These are phyloP conservation scores for Lolium multiflorum DNA, from an alignment of 176 grass and related monocot species.

Conservation along the genomic window DNA sequence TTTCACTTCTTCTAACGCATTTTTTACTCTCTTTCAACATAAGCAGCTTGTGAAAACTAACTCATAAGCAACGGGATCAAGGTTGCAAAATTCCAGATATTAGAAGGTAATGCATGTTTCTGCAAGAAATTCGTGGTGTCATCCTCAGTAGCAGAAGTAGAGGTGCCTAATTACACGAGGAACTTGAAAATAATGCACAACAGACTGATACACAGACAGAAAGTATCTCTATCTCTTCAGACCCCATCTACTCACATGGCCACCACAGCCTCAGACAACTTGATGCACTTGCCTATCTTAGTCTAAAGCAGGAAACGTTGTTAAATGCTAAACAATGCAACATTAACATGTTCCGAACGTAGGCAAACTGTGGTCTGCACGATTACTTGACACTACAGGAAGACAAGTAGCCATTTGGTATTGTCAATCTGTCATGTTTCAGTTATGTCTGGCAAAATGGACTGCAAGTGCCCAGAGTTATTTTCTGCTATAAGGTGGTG, in stretches of 20 bases:
- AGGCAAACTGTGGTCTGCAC: conserved; percentile 10
- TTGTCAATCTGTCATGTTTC: conserved; percentile 9
- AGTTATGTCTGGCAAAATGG: conserved; percentile 12
- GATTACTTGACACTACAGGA: conserved; percentile 23
- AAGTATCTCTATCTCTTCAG: conserved; percentile 1
- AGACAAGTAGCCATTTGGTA: background rate
- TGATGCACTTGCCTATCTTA: conserved; percentile 19
- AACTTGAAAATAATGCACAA: conserved; percentile 14
- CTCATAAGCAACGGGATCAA: background rate
- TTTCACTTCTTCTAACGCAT: background rate
- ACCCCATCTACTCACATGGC: conserved; percentile 13
- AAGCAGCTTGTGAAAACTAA: background rate
- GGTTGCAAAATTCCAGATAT: conserved; percentile 4
- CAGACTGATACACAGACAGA: conserved; percentile 11
- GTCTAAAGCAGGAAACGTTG: background rate
- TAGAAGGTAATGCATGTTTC: background rate
- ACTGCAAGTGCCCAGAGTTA: conserved; percentile 8
- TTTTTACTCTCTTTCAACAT: no score
- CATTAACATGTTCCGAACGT: background rate
- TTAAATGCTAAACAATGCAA: conserved; percentile 9
- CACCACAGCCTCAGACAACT: conserved; percentile 3
- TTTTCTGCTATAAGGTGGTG: conserved; percentile 8
- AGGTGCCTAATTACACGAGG: background rate
- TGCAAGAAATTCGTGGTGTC: conserved; percentile 3
- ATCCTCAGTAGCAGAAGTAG: background rate